A percentile compares a stretch with the other conserved stretches of the same genome.
Conservation (phyloP, 352 stramenopile species). For the Phytophthora pluvialis region DNA sequence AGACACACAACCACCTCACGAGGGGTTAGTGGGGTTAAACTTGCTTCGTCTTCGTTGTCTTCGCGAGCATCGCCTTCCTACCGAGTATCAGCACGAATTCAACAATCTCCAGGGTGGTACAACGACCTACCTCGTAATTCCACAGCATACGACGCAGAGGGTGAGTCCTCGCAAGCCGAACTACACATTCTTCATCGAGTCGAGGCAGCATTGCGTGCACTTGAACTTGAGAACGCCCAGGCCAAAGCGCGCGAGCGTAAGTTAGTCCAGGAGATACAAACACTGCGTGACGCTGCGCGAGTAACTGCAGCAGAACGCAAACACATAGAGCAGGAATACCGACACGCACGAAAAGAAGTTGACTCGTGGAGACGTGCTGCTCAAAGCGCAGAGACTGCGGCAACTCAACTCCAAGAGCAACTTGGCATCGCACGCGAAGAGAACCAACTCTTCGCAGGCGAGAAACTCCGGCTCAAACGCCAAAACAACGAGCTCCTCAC, state of each 20-base stretch:
- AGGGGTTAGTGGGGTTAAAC: slow-evolving; percentile 11
- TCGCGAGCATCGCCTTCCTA: slow-evolving; percentile 9
- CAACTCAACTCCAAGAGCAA: slow-evolving; percentile 66
- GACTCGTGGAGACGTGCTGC: slow-evolving; percentile 67
- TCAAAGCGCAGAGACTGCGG: slow-evolving; percentile 47
- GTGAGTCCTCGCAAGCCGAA: slow-evolving; percentile 35
- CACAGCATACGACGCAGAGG: slow-evolving; percentile 17
- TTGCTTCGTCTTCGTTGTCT: slow-evolving; percentile 12
- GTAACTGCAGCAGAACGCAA: slow-evolving; percentile 61
- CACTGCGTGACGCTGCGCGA: slow-evolving; percentile 57
- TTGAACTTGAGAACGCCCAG: slow-evolving; percentile 72
- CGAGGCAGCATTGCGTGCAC: slow-evolving; percentile 67
- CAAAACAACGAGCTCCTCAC: slow-evolving; percentile 78
- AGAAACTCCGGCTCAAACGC: slow-evolving; percentile 63
- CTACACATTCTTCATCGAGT: slow-evolving; percentile 77
- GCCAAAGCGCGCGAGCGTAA: slow-evolving; percentile 54
- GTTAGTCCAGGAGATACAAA: slow-evolving; percentile 62
- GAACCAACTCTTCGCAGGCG: slow-evolving; percentile 60
- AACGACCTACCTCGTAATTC: slow-evolving; percentile 9
- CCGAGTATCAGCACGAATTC: slow-evolving; percentile 8
- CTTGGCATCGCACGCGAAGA: slow-evolving; percentile 70
- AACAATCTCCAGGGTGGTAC: slow-evolving; percentile 6
- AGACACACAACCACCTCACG: slow-evolving; percentile 1
- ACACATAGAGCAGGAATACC: slow-evolving; percentile 55
- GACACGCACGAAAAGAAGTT: slow-evolving; percentile 48